Percentiles rank a stretch among this genome's conserved stretches.
These are phyloP conservation scores for Diplodia mutila DNA, from an alignment of 2,329 filamentous ascomycete species.

Conservation along the genomic window DNA sequence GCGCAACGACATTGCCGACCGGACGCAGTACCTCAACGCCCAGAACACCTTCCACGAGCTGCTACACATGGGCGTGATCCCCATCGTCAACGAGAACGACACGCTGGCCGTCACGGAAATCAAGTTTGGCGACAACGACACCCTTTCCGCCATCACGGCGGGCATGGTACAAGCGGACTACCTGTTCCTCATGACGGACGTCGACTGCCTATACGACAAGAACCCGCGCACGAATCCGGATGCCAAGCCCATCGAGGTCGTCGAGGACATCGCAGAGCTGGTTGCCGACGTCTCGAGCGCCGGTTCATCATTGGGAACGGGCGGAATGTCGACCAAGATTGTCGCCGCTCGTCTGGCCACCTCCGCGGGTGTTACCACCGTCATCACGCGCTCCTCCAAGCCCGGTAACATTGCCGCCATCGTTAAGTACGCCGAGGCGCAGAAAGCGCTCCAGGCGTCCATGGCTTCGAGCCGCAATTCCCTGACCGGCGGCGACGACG, in stretches of 20 bases:
- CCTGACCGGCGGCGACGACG: slow-evolving; percentile 30
- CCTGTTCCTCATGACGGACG: slow-evolving; percentile 97
- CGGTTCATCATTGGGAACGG: slow-evolving; percentile 86
- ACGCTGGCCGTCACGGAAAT: slow-evolving; percentile 97
- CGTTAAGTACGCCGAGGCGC: slow-evolving; percentile 75
- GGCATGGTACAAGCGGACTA: slow-evolving; percentile 97
- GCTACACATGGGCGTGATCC: slow-evolving; percentile 92
- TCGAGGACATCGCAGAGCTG: slow-evolving; percentile 82
- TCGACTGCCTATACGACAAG: slow-evolving; percentile 95
- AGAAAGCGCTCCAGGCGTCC: slow-evolving; percentile 46
- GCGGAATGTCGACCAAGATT: slow-evolving; percentile 98
- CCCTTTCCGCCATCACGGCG: slow-evolving; percentile 91
- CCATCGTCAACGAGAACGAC: slow-evolving; percentile 99
- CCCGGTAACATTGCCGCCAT: slow-evolving; percentile 91
- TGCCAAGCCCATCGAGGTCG: slow-evolving; percentile 86
- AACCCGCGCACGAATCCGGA: slow-evolving; percentile 86
- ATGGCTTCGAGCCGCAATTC: slow-evolving; percentile 33
- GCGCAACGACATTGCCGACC: slow-evolving; percentile 94
- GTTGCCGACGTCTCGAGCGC: slow-evolving; percentile 89
- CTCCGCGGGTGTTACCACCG: slow-evolving; percentile 90
- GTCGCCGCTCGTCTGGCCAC: slow-evolving; percentile 89
- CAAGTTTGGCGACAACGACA: slow-evolving; percentile 99
- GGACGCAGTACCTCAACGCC: slow-evolving; percentile 92
- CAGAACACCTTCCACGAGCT: slow-evolving; percentile 93
- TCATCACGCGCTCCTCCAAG: slow-evolving; percentile 92